Evolutionary conservation across 345 rosid genomes (phyloP).

Genomic region (Eucalyptus curtisii): DNA sequence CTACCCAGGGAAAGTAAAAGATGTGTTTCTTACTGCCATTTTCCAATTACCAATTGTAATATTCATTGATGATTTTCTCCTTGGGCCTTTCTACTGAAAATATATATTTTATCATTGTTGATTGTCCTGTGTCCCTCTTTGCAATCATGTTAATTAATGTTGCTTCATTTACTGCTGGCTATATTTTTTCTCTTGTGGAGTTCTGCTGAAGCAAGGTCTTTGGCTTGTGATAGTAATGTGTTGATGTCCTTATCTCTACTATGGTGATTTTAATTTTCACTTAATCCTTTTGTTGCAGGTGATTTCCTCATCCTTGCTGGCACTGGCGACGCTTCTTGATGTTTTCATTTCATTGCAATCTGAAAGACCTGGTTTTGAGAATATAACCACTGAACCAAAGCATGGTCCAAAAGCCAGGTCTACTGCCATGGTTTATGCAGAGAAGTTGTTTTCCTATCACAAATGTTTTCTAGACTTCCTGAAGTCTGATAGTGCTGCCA

Average conservation of each 20-base stretch:
- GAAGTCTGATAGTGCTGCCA: conserved; percentile 55
- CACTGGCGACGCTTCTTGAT: conserved; percentile 82
- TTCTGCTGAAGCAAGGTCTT: background rate
- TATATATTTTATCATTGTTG: background rate
- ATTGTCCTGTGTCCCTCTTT: background rate
- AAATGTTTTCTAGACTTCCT: conserved; percentile 68
- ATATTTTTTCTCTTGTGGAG: background rate
- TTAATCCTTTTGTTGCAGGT: conserved; percentile 40
- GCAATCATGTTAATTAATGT: background rate
- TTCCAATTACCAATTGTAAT: background rate
- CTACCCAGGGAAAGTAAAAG: background rate
- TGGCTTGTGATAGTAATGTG: background rate
- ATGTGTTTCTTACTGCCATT: background rate
- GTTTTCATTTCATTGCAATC: conserved; percentile 36
- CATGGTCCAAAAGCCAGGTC: conserved; percentile 67
- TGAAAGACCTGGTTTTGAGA: conserved; percentile 52
- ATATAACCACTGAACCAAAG: conserved; percentile 39
- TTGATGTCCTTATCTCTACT: background rate
- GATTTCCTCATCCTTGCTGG: conserved; percentile 71
- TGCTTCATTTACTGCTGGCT: background rate
- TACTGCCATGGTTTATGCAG: conserved; percentile 58
- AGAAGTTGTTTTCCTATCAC: conserved; percentile 60
- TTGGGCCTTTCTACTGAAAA: background rate
- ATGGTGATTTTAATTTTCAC: background rate
- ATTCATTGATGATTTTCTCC: background rate